These are phyloP conservation scores for Colletotrichum godetiae DNA, from an alignment of 2,329 filamentous ascomycete species.

Conservation along the genomic window DNA sequence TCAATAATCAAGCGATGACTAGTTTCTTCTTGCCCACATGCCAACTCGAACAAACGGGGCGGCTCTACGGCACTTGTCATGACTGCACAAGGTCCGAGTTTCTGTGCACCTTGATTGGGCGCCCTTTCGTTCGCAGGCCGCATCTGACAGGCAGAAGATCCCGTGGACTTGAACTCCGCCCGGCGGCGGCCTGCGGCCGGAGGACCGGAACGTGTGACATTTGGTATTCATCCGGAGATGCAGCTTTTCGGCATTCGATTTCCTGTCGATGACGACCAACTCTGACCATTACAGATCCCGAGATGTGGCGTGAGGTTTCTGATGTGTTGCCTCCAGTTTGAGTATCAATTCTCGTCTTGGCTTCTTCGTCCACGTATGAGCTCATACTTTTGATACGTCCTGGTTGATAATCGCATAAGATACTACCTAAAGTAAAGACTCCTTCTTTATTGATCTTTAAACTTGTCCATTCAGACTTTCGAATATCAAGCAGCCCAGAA, in stretches of 20 bases:
- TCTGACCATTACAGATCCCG: neutral
- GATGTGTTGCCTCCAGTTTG: neutral
- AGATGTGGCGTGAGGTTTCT: neutral
- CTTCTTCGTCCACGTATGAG: neutral
- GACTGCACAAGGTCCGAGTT: neutral
- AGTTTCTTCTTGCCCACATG: neutral
- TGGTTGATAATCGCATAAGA: neutral
- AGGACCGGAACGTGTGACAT: neutral
- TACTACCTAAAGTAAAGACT: neutral
- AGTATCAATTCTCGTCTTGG: neutral
- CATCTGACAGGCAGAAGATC: neutral
- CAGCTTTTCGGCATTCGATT: neutral
- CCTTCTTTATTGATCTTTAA: no score
- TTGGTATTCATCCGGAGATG: neutral
- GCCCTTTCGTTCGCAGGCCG: neutral
- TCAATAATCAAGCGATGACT: neutral
- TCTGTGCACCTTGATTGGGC: neutral
- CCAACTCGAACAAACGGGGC: neutral
- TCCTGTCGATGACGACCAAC: neutral
- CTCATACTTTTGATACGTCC: neutral
- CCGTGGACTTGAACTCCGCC: neutral
- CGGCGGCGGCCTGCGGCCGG: neutral
- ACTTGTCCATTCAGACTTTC: no score
- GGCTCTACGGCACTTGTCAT: neutral
- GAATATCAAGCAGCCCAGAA: no score